These are phyloP conservation scores for Rhododendron henanense DNA, from an alignment of 148 eudicot species.

Conservation along the genomic window DNA sequence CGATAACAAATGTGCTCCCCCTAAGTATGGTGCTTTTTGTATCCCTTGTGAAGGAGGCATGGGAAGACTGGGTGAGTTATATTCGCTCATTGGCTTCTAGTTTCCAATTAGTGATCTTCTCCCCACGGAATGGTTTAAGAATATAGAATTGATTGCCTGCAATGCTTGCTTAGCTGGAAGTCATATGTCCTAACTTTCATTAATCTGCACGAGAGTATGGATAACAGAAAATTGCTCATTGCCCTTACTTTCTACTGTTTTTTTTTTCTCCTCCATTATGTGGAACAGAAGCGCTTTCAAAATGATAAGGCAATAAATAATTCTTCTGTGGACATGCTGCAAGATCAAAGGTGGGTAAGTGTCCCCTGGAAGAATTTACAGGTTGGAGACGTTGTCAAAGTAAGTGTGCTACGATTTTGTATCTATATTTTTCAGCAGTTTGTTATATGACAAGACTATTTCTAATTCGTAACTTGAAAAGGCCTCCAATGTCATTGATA, in stretches of 20 bases:
- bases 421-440: background rate
- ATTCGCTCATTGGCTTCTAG: background rate
- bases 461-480: background rate
- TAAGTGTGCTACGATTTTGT: constrained; percentile 33
- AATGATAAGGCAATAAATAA: constrained; percentile 88
- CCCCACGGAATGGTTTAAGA: background rate
- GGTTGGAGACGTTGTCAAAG: constrained; percentile 92
- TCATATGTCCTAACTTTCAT: background rate
- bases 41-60: constrained; percentile 94
- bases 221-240: background rate
- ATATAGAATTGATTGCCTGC: background rate
- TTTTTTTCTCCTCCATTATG: constrained; percentile 18
- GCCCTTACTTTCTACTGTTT: background rate
- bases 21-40: constrained; percentile 80
- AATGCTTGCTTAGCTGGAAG: background rate
- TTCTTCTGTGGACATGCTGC: constrained; percentile 62
- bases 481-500: background rate
- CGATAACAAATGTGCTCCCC: constrained; percentile 90
- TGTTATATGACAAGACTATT: background rate
- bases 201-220: background rate
- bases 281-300: constrained; percentile 85
- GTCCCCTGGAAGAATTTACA: constrained; percentile 83
- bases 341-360: constrained; percentile 62
- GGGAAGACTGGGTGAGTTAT: constrained; percentile 95
- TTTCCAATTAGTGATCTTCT: constrained; percentile 2